phyloP scores from a whole-genome alignment of 345 rosid species.

The Capsella bursapastoris region DNA sequence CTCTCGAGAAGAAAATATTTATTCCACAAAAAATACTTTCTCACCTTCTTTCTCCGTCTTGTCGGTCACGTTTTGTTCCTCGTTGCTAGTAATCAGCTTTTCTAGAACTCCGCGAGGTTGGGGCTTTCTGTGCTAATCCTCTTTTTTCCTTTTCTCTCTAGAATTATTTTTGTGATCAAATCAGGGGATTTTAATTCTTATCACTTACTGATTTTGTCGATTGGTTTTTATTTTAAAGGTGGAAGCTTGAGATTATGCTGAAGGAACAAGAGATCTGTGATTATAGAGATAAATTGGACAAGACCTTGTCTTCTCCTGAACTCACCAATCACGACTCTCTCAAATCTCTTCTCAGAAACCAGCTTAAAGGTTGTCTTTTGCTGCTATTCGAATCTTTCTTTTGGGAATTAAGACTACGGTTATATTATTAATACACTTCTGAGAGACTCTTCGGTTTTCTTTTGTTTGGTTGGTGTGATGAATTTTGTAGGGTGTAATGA shows the following conservation, averaged over 20 bases:
- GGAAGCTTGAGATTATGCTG: conserved; percentile 52
- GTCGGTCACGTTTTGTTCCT: conserved; percentile 43
- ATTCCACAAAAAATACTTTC: not conserved
- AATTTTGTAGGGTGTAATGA: conserved; percentile 58
- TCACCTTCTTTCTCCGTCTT: conserved; percentile 48
- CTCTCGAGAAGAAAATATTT: conserved; percentile 9
- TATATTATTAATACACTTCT: not conserved
- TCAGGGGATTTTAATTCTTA: not conserved
- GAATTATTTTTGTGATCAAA: conserved; percentile 7
- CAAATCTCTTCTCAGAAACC: conserved; percentile 62
- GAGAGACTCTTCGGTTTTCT: not conserved
- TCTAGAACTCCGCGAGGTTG: not conserved
- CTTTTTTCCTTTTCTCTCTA: not conserved
- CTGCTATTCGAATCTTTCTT: not conserved
- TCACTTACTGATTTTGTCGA: conserved; percentile 10
- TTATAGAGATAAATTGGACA: conserved; percentile 80
- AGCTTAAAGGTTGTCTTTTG: conserved; percentile 58
- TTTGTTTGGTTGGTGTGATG: conserved; percentile 18
- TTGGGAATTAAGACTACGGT: not conserved
- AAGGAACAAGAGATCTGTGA: conserved; percentile 56
- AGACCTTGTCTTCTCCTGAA: conserved; percentile 73
- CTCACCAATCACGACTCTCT: conserved; percentile 59
- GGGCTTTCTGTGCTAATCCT: not conserved
- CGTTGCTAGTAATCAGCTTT: conserved; percentile 8
- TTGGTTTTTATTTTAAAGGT: not conserved